These are phyloP conservation scores for Apiospora marii DNA, from an alignment of 2,329 filamentous ascomycete genomes.

Conservation along the genomic window DNA sequence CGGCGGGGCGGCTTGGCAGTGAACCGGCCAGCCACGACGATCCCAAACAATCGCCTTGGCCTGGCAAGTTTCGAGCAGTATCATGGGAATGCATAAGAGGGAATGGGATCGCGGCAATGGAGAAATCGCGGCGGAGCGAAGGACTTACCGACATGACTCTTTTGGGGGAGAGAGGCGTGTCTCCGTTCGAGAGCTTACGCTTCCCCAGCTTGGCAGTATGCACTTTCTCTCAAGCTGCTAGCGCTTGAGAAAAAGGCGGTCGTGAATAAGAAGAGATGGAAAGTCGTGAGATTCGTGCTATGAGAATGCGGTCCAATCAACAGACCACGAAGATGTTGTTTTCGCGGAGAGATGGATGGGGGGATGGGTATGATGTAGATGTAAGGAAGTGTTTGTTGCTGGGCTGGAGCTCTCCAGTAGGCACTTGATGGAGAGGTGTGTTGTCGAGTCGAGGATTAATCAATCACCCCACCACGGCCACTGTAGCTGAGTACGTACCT, in stretches of 20 bases:
- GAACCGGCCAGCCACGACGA: background rate
- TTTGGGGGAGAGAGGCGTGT: slow-evolving; percentile 60
- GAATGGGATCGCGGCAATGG: background rate
- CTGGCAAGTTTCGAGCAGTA: background rate
- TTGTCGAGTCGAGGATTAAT: slow-evolving; percentile 19
- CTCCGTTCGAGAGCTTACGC: slow-evolving; percentile 71
- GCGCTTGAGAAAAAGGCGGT: slow-evolving; percentile 27
- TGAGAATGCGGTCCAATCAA: slow-evolving; percentile 9
- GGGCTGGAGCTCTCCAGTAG: slow-evolving; percentile 3
- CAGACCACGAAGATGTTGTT: slow-evolving; percentile 21
- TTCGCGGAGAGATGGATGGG: slow-evolving; percentile 4
- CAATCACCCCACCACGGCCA: slow-evolving; percentile 6
- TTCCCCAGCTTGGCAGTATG: slow-evolving; percentile 66
- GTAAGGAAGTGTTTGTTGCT: slow-evolving; percentile 17
- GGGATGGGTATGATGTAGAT: background rate
- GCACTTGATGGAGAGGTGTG: background rate
- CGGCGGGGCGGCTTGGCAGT: slow-evolving; percentile 12
- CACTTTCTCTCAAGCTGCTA: slow-evolving; percentile 31
- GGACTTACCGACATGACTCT: slow-evolving; percentile 67
- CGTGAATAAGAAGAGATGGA: background rate
- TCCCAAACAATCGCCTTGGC: background rate
- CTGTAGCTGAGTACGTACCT: background rate
- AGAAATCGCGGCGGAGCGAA: background rate
- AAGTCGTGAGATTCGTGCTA: background rate
- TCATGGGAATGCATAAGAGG: background rate